Percentiles rank a stretch among this genome's conserved stretches.
These are phyloP conservation scores for Crithidia expoeki DNA, from an alignment of 208 protist species.

Conservation along the genomic window DNA sequence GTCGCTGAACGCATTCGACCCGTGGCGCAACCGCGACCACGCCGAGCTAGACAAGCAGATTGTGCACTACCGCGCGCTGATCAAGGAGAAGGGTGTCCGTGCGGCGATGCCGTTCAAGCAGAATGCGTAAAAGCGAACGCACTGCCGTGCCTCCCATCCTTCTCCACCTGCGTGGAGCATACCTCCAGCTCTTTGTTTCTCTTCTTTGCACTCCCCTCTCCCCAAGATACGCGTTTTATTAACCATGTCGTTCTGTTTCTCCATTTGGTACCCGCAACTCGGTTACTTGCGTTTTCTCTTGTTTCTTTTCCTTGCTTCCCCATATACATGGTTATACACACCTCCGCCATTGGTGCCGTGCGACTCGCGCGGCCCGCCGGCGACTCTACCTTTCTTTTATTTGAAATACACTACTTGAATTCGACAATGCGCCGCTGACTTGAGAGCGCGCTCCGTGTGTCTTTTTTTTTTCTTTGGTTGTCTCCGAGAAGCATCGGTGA, in stretches of 20 bases:
- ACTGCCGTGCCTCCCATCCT: constrained; percentile 28
- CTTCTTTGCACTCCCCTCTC: too few relatives aligned
- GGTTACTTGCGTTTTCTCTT: too few relatives aligned
- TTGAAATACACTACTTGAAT: too few relatives aligned
- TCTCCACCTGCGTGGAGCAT: too few relatives aligned
- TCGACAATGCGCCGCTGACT: not conserved
- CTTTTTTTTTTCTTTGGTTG: constrained; percentile 2
- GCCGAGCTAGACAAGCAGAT: constrained; percentile 34
- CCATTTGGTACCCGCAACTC: too few relatives aligned
- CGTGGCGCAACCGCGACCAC: constrained; percentile 41
- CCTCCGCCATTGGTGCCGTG: not conserved
- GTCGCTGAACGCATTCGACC: constrained; percentile 38
- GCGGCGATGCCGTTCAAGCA: constrained; percentile 36
- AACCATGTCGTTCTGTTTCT: too few relatives aligned
- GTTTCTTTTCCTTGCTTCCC: not conserved
- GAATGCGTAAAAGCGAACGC: too few relatives aligned
- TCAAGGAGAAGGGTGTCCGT: constrained; percentile 37
- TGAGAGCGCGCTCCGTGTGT: not conserved
- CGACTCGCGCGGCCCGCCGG: not conserved
- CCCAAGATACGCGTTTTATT: too few relatives aligned
- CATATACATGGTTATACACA: not conserved
- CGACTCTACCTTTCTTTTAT: not conserved
- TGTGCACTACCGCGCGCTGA: constrained; percentile 37
- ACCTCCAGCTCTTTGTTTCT: too few relatives aligned
- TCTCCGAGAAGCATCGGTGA: not conserved